These are phyloP conservation scores for Lactifluus piperatus DNA, from an alignment of 768 basidiomycete species.

Conservation along the genomic window DNA sequence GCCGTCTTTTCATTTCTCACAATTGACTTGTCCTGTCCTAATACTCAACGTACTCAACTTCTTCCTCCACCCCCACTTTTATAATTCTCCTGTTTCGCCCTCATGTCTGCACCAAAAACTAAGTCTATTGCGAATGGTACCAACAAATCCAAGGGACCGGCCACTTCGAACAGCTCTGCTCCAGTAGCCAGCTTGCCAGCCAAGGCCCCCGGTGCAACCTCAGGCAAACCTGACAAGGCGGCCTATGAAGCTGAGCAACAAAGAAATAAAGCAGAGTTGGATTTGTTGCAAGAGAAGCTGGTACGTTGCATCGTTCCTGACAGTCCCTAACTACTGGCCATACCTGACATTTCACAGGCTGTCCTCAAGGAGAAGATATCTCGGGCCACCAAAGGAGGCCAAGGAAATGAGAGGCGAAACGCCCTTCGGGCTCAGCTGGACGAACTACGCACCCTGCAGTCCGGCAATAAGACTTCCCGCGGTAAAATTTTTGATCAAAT, in stretches of 20 bases:
- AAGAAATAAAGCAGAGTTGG: slow-evolving; percentile 74
- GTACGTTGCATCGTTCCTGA: slow-evolving; percentile 38
- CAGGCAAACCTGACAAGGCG: slow-evolving; percentile 76
- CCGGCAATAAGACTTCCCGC: slow-evolving; percentile 60
- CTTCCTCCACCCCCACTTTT: slow-evolving; percentile 21
- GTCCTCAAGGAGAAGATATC: slow-evolving; percentile 70
- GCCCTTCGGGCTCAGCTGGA: slow-evolving; percentile 78
- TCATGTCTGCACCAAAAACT: slow-evolving; percentile 41
- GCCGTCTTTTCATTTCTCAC: background rate
- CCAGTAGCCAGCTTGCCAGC: slow-evolving; percentile 16
- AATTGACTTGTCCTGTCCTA: too few species aligned
- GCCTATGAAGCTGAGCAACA: slow-evolving; percentile 82
- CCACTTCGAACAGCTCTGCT: slow-evolving; percentile 40
- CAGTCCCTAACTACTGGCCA: slow-evolving; percentile 7
- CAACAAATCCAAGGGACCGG: slow-evolving; percentile 18
- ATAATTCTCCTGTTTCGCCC: background rate
- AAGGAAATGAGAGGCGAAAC: slow-evolving; percentile 62
- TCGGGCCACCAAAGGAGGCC: slow-evolving; percentile 47
- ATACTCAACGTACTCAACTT: background rate
- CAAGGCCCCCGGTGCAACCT: slow-evolving; percentile 24
- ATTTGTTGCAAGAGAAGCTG: slow-evolving; percentile 66
- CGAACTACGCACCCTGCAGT: slow-evolving; percentile 67
- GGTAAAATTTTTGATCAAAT: slow-evolving; percentile 70
- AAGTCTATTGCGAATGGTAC: slow-evolving; percentile 40
- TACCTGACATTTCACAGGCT: slow-evolving; percentile 36